A percentile compares a stretch with the other conserved stretches of the same genome.
These are phyloP conservation scores for Cokeromyces recurvatus DNA, from an alignment of 371 early-diverging fungal species.

Conservation along the genomic window DNA sequence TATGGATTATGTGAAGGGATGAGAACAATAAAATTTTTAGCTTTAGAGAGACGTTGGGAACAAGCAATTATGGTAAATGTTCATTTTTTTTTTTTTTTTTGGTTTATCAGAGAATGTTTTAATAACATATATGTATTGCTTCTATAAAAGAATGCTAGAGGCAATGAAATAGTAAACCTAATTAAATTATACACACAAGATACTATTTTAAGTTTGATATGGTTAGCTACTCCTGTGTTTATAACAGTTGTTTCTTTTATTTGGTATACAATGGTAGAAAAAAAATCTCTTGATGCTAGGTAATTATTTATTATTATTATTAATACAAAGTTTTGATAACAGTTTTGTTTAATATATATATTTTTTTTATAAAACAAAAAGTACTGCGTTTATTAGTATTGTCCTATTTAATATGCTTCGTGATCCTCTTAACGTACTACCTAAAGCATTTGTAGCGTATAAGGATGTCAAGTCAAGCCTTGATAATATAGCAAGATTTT, in stretches of 20 bases:
- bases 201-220: slow-evolving; percentile 50
- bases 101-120: no score
- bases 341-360: background rate
- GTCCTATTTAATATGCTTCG: slow-evolving; percentile 60
- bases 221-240: slow-evolving; percentile 69
- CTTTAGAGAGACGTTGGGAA: slow-evolving; percentile 72
- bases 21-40: slow-evolving; percentile 69
- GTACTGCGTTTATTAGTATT: slow-evolving; percentile 62
- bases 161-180: slow-evolving; percentile 48
- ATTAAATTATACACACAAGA: slow-evolving; percentile 54
- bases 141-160: slow-evolving; percentile 44
- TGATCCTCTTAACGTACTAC: slow-evolving; percentile 59
- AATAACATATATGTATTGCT: no score
- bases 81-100: background rate
- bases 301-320: no score
- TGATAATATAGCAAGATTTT: slow-evolving; percentile 47
- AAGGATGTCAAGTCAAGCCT: slow-evolving; percentile 54
- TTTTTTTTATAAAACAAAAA: background rate
- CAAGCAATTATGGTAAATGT: slow-evolving; percentile 41
- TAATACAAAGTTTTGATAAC: no score
- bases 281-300: slow-evolving; percentile 59
- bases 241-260: slow-evolving; percentile 63
- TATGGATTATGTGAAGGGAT: slow-evolving; percentile 69
- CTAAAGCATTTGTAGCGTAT: slow-evolving; percentile 57
- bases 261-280: slow-evolving; percentile 58